Percentiles rank a stretch among this genome's conserved stretches.
These are phyloP conservation scores for Claviceps spartinae DNA, from an alignment of 2,329 filamentous ascomycete genomes.

Conservation along the genomic window DNA sequence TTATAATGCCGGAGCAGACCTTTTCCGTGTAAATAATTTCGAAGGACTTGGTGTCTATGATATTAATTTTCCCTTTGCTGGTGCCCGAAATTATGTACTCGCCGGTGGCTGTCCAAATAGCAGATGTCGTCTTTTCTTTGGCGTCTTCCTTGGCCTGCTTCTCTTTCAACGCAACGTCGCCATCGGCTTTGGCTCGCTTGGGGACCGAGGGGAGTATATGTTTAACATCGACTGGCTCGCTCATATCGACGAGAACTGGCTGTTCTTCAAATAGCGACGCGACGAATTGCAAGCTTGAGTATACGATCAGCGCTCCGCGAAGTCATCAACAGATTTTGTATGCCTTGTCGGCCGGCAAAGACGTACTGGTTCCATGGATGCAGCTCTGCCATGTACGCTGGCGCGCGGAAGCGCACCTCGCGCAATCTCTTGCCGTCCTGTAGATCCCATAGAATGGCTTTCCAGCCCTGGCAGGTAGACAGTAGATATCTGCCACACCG, in stretches of 20 bases:
- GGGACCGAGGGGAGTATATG: slow-evolving; percentile 70
- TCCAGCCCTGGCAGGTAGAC: slow-evolving; percentile 91
- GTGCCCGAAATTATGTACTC: slow-evolving; percentile 87
- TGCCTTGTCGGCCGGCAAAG: neutral
- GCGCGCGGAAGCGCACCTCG: slow-evolving; percentile 81
- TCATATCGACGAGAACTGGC: slow-evolving; percentile 74
- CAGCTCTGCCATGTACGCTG: slow-evolving; percentile 90
- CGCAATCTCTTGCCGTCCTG: slow-evolving; percentile 55
- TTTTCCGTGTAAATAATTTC: slow-evolving; percentile 83
- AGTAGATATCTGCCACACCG: slow-evolving; percentile 80
- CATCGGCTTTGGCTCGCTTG: slow-evolving; percentile 55
- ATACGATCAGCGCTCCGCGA: slow-evolving; percentile 9
- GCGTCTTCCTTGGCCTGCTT: slow-evolving; percentile 86
- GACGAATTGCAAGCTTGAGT: slow-evolving; percentile 63
- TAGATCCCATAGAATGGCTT: slow-evolving; percentile 90
- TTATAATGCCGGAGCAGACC: slow-evolving; percentile 75
- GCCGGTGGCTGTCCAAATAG: slow-evolving; percentile 73
- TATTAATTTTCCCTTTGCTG: slow-evolving; percentile 90
- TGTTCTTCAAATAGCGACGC: slow-evolving; percentile 90
- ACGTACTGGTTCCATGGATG: slow-evolving; percentile 76
- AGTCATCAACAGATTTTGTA: neutral
- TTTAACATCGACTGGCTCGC: slow-evolving; percentile 55
- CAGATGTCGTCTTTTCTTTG: slow-evolving; percentile 87
- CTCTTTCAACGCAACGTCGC: slow-evolving; percentile 56
- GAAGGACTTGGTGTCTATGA: slow-evolving; percentile 71